Base-by-base conservation (phyloP, 2,329 filamentous ascomycete species). In the Alternaria consortialis region DNA sequence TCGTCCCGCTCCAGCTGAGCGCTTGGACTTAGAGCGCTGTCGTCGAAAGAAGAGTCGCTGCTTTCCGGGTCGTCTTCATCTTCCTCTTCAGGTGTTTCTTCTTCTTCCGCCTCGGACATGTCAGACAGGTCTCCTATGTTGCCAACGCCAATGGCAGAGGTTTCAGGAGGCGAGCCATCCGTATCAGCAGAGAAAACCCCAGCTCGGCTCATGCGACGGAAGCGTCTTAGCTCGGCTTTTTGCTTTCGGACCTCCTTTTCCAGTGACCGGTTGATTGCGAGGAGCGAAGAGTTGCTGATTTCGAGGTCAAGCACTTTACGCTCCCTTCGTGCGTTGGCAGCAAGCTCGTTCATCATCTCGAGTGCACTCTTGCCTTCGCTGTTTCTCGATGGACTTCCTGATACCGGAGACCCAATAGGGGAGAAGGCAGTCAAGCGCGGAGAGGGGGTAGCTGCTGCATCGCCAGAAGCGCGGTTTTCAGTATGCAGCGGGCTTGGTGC, bases 241-340 rank as follows among this genome's bases (percentile, higher is more conserved):
- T 98, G 94, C 75, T 97, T 97, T 27, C 93, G 88, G 71, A 99
- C 85, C 75, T 98, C 93, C 25, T 93, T 88, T 80, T 99, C 95
- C 0, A 99, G 82, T 0, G 93, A 95, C 54, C 94, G 87, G 75
- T 99, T 99, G 80, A 99, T 98, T 40, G 95, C 95, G 58, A 97
- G 87, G 3, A 99, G 85, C 1, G 94, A 97, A 1, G 93, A 95
- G 74, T 99, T 99, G 56, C 91, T 97, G 65, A 99, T 99, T 76
- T 99, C 93, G 6, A 99, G 83, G 76, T 99, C 95, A 68, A 98
- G 87, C 1, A 99, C 94, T 81, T 98, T 99, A 63, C 95, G 88
- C 79, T 98, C 95, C 36, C 93, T 87, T 31, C 95, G 88, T 13
- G 95, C 95, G 75, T 93, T 95, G n/a, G 91, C 87, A 11, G 95